Percentiles rank a stretch among this genome's conserved stretches.
phyloP scores from a whole-genome alignment of 768 basidiomycete species.

The Astraeus odoratus region DNA sequence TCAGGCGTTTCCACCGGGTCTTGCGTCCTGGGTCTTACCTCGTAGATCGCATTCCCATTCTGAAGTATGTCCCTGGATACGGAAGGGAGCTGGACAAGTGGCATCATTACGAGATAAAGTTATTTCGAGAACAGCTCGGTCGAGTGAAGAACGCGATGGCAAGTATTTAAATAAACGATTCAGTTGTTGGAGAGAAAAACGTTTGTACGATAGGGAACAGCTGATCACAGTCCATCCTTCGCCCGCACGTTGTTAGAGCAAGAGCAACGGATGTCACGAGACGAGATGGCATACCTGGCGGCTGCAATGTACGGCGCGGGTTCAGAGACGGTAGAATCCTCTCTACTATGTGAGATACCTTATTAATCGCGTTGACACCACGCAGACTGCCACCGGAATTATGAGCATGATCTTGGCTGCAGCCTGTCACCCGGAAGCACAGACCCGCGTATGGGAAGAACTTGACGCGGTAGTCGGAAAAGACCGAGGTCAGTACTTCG shows the following conservation, averaged over 20 bases:
- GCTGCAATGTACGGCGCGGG: slow-evolving; percentile 61
- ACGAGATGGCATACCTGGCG: slow-evolving; percentile 51
- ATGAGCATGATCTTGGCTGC: slow-evolving; percentile 31
- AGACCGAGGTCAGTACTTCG: slow-evolving; percentile 20
- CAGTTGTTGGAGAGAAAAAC: background rate
- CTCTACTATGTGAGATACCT: background rate
- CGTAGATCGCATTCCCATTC: slow-evolving; percentile 31
- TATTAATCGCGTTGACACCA: background rate
- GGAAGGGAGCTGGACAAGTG: slow-evolving; percentile 46
- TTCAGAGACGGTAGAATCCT: slow-evolving; percentile 39
- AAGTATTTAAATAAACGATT: background rate
- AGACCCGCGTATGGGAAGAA: slow-evolving; percentile 30
- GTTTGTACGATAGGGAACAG: slow-evolving; percentile 5
- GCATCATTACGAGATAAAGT: slow-evolving; percentile 43
- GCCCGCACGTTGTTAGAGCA: slow-evolving; percentile 45
- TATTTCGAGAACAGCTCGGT: slow-evolving; percentile 43
- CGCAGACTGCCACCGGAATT: slow-evolving; percentile 22
- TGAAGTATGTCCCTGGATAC: slow-evolving; percentile 54
- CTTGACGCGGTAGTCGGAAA: slow-evolving; percentile 31
- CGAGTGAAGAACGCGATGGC: slow-evolving; percentile 42
- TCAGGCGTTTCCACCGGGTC: slow-evolving; percentile 24
- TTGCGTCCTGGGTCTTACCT: slow-evolving; percentile 27
- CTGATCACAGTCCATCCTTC: slow-evolving; percentile 29
- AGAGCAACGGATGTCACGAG: slow-evolving; percentile 35
- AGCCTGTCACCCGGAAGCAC: slow-evolving; percentile 28